These are phyloP conservation scores for Acer yangbiense DNA, from an alignment of 345 rosid genomes.

Conservation along the genomic window DNA sequence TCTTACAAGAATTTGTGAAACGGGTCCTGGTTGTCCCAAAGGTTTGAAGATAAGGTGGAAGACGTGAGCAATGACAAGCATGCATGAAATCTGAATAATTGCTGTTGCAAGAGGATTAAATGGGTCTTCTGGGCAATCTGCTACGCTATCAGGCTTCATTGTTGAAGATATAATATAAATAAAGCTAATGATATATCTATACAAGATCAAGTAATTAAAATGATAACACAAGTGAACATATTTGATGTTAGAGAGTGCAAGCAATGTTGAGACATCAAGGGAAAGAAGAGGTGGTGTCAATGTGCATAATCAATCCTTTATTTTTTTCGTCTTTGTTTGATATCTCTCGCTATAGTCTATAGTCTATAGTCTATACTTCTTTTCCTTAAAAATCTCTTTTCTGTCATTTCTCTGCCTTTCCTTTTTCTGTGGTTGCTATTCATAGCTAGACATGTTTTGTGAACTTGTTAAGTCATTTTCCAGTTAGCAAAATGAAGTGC, in stretches of 20 bases:
- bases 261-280: background rate
- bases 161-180: background rate
- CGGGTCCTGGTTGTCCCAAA: slow-evolving; percentile 77
- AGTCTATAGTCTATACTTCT: background rate
- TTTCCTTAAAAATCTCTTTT: slow-evolving; percentile 17
- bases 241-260: background rate
- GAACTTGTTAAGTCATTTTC: background rate
- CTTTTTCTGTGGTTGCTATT: slow-evolving; percentile 15
- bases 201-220: background rate
- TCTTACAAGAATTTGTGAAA: slow-evolving; percentile 81
- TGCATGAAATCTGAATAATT: slow-evolving; percentile 62
- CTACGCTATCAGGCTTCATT: slow-evolving; percentile 33
- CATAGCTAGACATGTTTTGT: background rate
- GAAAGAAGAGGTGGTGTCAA: background rate
- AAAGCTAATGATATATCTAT: background rate
- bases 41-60: slow-evolving; percentile 77
- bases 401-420: background rate
- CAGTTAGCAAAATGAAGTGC: background rate
- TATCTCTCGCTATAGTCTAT: background rate
- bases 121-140: slow-evolving; percentile 38
- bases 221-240: background rate
- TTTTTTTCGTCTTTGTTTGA: background rate
- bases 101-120: slow-evolving; percentile 74
- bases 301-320: background rate
- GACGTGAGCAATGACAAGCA: slow-evolving; percentile 82